Percentiles rank a stretch among this genome's conserved stretches.
phyloP scores from a whole-genome alignment of 2,329 filamentous ascomycete species.

The Colletotrichum sp. region DNA sequence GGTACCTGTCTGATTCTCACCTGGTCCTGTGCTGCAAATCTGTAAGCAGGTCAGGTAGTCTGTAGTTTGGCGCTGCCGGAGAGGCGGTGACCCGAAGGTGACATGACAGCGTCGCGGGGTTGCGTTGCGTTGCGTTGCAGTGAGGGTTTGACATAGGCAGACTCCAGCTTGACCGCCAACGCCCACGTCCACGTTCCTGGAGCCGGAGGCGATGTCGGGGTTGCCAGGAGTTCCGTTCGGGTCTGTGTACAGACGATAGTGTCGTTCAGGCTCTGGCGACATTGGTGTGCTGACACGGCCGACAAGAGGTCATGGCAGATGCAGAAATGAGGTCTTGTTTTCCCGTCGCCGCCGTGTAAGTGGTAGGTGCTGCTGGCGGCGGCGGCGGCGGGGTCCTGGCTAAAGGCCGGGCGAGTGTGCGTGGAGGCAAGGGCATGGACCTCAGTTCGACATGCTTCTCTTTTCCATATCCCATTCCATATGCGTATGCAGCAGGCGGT shows the following conservation, averaged over 20 bases:
- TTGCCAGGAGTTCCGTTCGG: not conserved
- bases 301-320: not conserved
- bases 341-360: not conserved
- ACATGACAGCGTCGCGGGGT: slow-evolving; percentile 5
- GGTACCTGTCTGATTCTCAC: not conserved
- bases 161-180: not conserved
- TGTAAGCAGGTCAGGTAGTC: not conserved
- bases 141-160: slow-evolving; percentile 4
- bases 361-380: not conserved
- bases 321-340: not conserved
- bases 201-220: not conserved
- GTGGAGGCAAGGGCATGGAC: not conserved
- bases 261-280: not conserved
- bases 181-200: not conserved
- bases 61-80: not conserved
- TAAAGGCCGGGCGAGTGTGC: not conserved
- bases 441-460: not conserved
- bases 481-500: not conserved
- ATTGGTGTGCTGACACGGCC: not conserved
- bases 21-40: not conserved
- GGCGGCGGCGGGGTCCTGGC: not conserved
- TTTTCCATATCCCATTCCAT: not conserved
- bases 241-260: not conserved
- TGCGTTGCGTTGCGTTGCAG: not conserved
- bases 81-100: slow-evolving; percentile 11